A percentile compares a stretch with the other conserved stretches of the same genome.
These are phyloP conservation scores for Phlegmacium glaucopus DNA, from an alignment of 768 basidiomycete genomes.

Conservation along the genomic window DNA sequence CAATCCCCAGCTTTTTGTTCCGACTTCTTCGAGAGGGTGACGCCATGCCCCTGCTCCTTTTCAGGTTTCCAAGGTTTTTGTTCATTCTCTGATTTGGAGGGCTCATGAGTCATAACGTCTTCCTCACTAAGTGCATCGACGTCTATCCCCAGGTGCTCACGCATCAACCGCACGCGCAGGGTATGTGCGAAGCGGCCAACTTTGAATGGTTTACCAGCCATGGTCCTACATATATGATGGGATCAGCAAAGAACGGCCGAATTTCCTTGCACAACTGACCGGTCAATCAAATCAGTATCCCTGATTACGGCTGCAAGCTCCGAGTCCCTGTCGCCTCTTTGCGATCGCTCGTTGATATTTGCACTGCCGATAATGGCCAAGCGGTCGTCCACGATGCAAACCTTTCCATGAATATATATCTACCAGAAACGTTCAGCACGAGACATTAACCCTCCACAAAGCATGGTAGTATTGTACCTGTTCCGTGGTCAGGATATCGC, in stretches of 20 bases:
- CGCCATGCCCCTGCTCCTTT: slow-evolving; percentile 53
- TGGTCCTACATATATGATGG: slow-evolving; percentile 52
- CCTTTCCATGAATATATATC: slow-evolving; percentile 90
- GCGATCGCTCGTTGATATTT: slow-evolving; percentile 97
- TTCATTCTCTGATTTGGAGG: slow-evolving; percentile 45
- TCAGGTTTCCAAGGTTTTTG: slow-evolving; percentile 74
- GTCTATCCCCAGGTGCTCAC: slow-evolving; percentile 94
- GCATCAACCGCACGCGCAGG: slow-evolving; percentile 90
- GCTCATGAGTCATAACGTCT: slow-evolving; percentile 54
- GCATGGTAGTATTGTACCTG: slow-evolving; percentile 45
- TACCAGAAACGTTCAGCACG: slow-evolving; percentile 20
- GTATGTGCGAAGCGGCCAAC: slow-evolving; percentile 97
- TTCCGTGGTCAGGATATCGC: slow-evolving; percentile 82
- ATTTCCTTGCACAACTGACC: slow-evolving; percentile 43
- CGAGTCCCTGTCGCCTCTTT: slow-evolving; percentile 94
- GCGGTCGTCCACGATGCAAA: slow-evolving; percentile 91
- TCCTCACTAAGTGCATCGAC: slow-evolving; percentile 86
- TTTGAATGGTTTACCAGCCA: slow-evolving; percentile 93
- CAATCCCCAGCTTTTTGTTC: slow-evolving; percentile 30
- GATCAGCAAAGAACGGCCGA: slow-evolving; percentile 3
- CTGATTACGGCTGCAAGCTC: slow-evolving; percentile 90
- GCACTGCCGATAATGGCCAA: slow-evolving; percentile 93
- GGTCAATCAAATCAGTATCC: slow-evolving; percentile 96
- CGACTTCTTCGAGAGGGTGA: slow-evolving; percentile 39
- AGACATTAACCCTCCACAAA: background rate